Evolutionary conservation across 2,329 filamentous ascomycete genomes (phyloP), one percentile per base, ranked within the genome.

Genomic region (Fusarium sororula): DNA sequence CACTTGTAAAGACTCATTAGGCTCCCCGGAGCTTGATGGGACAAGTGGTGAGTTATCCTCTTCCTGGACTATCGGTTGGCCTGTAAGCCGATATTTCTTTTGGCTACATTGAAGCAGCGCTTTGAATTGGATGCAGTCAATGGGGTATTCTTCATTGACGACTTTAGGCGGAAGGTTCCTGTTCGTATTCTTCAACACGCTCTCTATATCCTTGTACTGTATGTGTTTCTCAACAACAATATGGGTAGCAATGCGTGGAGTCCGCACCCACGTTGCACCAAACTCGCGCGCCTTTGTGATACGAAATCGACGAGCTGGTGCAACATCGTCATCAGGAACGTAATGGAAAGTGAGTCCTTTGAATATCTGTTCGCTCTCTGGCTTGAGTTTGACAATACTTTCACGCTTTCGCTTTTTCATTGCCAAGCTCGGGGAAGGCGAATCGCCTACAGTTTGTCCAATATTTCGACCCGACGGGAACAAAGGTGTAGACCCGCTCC

Each of bases 291-390:
- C 91, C 80, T 92, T 95, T 37, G 88, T 88, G 59, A 98, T 97
- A 8, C 93, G 91, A 66, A 91, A 82, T 62, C 89, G 89, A 44
- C 95, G 89, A 13, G 89, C 85, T 17, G 89, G 88, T 38, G 91
- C 89, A 53, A 93, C 87, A 72, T 96, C 92, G 72, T 94, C 90
- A 74, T 96, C 93, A 0, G 95, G 96, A 11, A 97, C 90, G 80
- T 96, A 98, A 82, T 90, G 93, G 73, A 94, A 92, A 0, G 83
- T 80, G n/a, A 93, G 81, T 0, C 83, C 87, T 50, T 84, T 86
- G 79, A 95, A 91, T 10, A 93, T 86, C 73, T 88, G 87, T 63
- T 88, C 82, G 2, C 81, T 79, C 68, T 90, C 87, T 0, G 89
- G 87, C 2, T 88, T 83, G 26, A 85, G 69, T 56, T 85, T 86